These are phyloP conservation scores for Euphorbia peplus DNA, from an alignment of 345 rosid species.

Conservation along the genomic window DNA sequence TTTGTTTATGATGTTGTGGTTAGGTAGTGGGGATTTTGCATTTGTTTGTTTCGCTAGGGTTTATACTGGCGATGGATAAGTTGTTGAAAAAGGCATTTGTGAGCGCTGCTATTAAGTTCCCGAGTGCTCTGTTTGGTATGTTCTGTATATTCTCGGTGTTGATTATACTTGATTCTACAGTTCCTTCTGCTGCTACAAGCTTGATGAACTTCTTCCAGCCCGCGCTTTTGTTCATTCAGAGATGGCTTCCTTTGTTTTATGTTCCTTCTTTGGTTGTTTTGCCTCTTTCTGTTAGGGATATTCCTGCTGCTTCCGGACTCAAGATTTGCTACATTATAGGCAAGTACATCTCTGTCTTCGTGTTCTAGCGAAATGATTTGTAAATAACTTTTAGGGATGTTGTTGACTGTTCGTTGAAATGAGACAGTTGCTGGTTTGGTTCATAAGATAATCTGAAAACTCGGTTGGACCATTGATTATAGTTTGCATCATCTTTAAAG, in stretches of 20 bases:
- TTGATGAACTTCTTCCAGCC: slow-evolving; percentile 84
- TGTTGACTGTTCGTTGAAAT: too few relatives aligned
- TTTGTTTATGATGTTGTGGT: neutral
- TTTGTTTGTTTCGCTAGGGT: slow-evolving; percentile 74
- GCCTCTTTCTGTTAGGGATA: slow-evolving; percentile 85
- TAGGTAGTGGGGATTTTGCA: slow-evolving; percentile 65
- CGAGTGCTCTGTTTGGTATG: slow-evolving; percentile 95
- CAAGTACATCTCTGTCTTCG: slow-evolving; percentile 16
- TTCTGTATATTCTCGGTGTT: slow-evolving; percentile 87
- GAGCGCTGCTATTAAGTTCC: slow-evolving; percentile 87
- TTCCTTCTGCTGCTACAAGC: slow-evolving; percentile 66
- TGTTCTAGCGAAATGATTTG: too few relatives aligned
- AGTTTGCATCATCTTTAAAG: neutral
- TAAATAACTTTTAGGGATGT: too few relatives aligned
- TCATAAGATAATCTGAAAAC: too few relatives aligned
- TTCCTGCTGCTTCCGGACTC: slow-evolving; percentile 88
- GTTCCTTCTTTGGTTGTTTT: slow-evolving; percentile 87
- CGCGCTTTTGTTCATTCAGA: slow-evolving; percentile 75
- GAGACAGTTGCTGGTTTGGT: too few relatives aligned
- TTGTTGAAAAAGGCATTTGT: slow-evolving; percentile 71
- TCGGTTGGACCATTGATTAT: too few relatives aligned
- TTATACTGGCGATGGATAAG: slow-evolving; percentile 72
- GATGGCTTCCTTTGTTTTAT: slow-evolving; percentile 96
- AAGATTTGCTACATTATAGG: slow-evolving; percentile 83
- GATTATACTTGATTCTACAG: slow-evolving; percentile 49